Evolutionary conservation across 495 filamentous ascomycete species (phyloP), one percentile per base, ranked within the genome.

Genomic region (Diplogelasinospora grovesii): DNA sequence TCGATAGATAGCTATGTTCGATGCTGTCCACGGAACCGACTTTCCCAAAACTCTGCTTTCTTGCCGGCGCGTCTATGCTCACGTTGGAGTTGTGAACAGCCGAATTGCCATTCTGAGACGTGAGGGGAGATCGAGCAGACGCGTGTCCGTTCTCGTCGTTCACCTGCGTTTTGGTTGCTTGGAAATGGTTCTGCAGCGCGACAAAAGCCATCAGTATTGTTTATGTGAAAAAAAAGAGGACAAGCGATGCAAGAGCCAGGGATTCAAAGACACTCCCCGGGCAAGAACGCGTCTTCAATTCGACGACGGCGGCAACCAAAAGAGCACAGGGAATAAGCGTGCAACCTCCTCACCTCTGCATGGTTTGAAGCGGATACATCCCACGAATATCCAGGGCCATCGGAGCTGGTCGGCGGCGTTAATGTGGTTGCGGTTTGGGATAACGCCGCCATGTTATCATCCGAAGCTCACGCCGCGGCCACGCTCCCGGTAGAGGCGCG

Each of bases 351-450:
- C 36, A 69, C 66, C 51, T 70, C 62, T 50, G 58, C 39, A 27
- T 60, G 50, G 16, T 50, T 38, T 13, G 56, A 48, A 23, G 69
- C 54, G 34, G 66, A 50, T 45, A 70, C 68, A 43, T 71, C 69
- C 77, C 77, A 81, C 39, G 68, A 51, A 34, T 61, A 64, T 35
- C 57, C 59, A 22, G 61, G 64, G 33, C 65, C 71, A 43, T 77
- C 71, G 14, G 68, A 69, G 49, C 68, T 75, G 43, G 61, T 64
- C 21, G 73, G 67, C 35, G 71, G 69, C 37, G 68, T 71, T 38
- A 78, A 49, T 22, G 73, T 64, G 48, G 52, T 65, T 21, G 68
- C 52, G 41, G 63, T 66, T 46, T 70, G 68, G 43, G 71, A 73
- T 55, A 75, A 67, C 49, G 71, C 58, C 46, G 72, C 68, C 72